Percentiles rank a stretch among this genome's conserved stretches.
Conservation (phyloP, 371 early-diverging fungal genomes). For the Lichtheimia ramosa region DNA sequence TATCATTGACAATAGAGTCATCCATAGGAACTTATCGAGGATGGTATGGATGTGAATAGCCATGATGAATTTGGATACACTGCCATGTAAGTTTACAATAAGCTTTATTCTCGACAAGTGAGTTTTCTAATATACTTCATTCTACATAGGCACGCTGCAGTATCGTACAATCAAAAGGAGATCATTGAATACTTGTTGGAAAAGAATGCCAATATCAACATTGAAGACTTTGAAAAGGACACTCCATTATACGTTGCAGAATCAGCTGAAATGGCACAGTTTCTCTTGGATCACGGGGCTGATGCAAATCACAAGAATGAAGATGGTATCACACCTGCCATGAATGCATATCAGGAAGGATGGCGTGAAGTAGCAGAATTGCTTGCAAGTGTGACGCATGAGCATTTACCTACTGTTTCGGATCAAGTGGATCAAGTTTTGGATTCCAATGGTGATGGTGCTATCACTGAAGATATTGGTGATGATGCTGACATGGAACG, state of each 20-base stretch:
- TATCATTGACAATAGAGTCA: too few relatives aligned
- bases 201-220: constrained; percentile 62
- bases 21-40: constrained; percentile 40
- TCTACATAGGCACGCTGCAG: constrained; percentile 63
- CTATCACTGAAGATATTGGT: not conserved
- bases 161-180: constrained; percentile 63
- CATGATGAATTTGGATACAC: constrained; percentile 76
- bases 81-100: constrained; percentile 51
- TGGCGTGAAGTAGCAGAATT: constrained; percentile 41
- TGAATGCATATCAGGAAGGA: constrained; percentile 39
- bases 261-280: constrained; percentile 67
- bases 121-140: not conserved
- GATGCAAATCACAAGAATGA: constrained; percentile 62
- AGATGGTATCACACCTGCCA: constrained; percentile 57
- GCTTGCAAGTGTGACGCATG: constrained; percentile 32
- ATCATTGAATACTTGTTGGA: constrained; percentile 55
- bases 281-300: constrained; percentile 74
- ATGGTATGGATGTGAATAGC: constrained; percentile 52
- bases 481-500: constrained; percentile 19
- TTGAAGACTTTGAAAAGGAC: constrained; percentile 81
- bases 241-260: constrained; percentile 87
- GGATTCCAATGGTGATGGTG: constrained; percentile 9
- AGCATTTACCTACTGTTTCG: constrained; percentile 20
- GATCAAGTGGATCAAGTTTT: constrained; percentile 18
- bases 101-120: too few relatives aligned